phyloP scores from a whole-genome alignment of 2,329 filamentous ascomycete species.

The Arthrobotrys megalospora region DNA sequence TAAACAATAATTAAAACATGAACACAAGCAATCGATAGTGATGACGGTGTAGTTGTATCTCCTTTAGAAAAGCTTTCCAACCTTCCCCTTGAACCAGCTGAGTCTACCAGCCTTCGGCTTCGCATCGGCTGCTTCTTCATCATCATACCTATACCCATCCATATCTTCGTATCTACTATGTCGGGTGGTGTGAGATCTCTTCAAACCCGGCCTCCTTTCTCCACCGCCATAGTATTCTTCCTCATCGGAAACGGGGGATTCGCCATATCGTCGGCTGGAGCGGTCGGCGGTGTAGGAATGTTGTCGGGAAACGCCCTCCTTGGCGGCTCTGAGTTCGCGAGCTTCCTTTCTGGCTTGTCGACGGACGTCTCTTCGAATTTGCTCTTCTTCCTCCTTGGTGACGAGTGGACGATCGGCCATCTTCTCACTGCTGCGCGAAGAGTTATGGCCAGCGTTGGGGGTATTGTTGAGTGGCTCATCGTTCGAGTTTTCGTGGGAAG shows the following conservation, averaged over 20 bases:
- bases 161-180: slow-evolving; percentile 48
- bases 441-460: slow-evolving; percentile 40
- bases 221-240: slow-evolving; percentile 37
- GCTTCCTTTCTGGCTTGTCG: slow-evolving; percentile 49
- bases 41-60: not conserved
- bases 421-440: slow-evolving; percentile 56
- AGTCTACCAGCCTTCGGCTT: slow-evolving; percentile 51
- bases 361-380: slow-evolving; percentile 54
- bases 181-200: slow-evolving; percentile 46
- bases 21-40: not conserved
- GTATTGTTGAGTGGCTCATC: slow-evolving; percentile 50
- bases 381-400: slow-evolving; percentile 59
- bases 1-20: slow-evolving; percentile 14
- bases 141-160: slow-evolving; percentile 42
- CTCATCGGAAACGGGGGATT: slow-evolving; percentile 50
- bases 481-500: slow-evolving; percentile 49
- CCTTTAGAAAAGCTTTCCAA: slow-evolving; percentile 55
- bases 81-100: slow-evolving; percentile 58
- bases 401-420: slow-evolving; percentile 52
- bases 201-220: slow-evolving; percentile 40
- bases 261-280: slow-evolving; percentile 44
- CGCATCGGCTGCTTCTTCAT: slow-evolving; percentile 41
- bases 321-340: slow-evolving; percentile 48
- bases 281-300: slow-evolving; percentile 44
- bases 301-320: slow-evolving; percentile 35